Base-by-base conservation (phyloP, 768 basidiomycete genomes). In the Boletus barrowsii region DNA sequence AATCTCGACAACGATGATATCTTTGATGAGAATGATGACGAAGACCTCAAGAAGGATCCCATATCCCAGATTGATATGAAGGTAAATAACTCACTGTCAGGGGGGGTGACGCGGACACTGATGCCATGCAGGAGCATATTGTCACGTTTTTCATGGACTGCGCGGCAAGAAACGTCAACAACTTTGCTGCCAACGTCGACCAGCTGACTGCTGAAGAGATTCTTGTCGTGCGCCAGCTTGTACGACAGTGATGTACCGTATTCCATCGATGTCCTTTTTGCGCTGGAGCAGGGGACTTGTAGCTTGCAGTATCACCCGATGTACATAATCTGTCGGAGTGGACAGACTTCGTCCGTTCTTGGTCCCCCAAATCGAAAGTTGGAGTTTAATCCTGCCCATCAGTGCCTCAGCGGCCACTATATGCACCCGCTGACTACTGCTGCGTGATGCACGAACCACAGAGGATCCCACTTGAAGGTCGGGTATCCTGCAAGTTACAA, bases 1-100 rank as follows among this genome's bases (percentile, higher is more conserved):
- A 80, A 85, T 24, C 83, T 87, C 62, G 90, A 90, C 62, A 88
- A 86, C 57, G 89, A 92, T 62, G 86, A 88, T 42, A 76, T 86
- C n/a, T 71, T 86, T 46, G 82, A 88, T 15, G 83, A 82, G 42
- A 82, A 78, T 41, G 88, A 86, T 11, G 95, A 98, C 65, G 92
- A 94, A 57, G 95, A 98, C 67, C 77, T 98, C 45, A 83, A 82
- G 73, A 83, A 81, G 50, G 96, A 98, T 70, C 86, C 90, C 5
- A 77, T 97, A 51, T 90, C 87, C 22, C 84, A 87, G 54, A 86
- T 98, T 65, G 92, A 98, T 62, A 83, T 98, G 74, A 73, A 72
- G 60, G 86, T 84, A 55, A 58, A 76, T 26, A 8, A 9, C 3
- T 17, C 11, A 42, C 14, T 6, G 8, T 9, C 24, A 13, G 20